Evolutionary conservation across 2,329 filamentous ascomycete species (phyloP), one percentile per base, ranked within the genome.

Genomic region (Clarireedia sp.): DNA sequence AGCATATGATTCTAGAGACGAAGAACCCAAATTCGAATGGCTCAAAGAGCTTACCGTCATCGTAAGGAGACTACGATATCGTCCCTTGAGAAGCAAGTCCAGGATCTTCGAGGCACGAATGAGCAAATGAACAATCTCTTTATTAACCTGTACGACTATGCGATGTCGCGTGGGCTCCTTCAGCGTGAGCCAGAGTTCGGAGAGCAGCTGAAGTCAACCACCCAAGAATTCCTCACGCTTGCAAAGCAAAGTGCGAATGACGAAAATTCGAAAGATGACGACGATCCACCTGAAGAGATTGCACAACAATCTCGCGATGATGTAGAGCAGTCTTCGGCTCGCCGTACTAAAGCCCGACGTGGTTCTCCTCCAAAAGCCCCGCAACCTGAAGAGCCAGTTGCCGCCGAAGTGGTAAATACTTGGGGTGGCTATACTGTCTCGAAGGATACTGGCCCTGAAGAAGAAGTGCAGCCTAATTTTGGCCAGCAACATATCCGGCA

Each of bases 31-130:
- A 94, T 96, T 60, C 84, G 90, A 23, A 79, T 92, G 54, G 90
- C 90, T 2, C 90, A 95, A 69, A 78, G 90, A 61, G 89, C 89
- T 0, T 95, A 95, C 67, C 82, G 90, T 16, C 82, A 87, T 65
- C 84, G 90, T 51, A 95, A 95, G 71, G 90, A 95, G 67, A 85
- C 80, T 21, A 87, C 87, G 5, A 92, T 95, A 55, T 79, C 82
- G 26, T 82, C 81, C 1, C 76, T 95, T 10, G 85, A 90, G 66
- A 78, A 81, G 53, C 79, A 85, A 58, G 87, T 92, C 24, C 74
- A 83, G 53, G 77, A 81, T 23, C 78, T 95, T n/a, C 80, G 85
- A 57, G 76, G 78, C 14, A 81, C 79, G 21, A 86, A 91, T 58
- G 79, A 87, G 55, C 80, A 86, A 63, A 89, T 95, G 83, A 85